A percentile compares a stretch with the other conserved stretches of the same genome.
Evolutionary conservation across 768 basidiomycete genomes (phyloP).

Genomic region (Lanmaoa pseudosensibilis): DNA sequence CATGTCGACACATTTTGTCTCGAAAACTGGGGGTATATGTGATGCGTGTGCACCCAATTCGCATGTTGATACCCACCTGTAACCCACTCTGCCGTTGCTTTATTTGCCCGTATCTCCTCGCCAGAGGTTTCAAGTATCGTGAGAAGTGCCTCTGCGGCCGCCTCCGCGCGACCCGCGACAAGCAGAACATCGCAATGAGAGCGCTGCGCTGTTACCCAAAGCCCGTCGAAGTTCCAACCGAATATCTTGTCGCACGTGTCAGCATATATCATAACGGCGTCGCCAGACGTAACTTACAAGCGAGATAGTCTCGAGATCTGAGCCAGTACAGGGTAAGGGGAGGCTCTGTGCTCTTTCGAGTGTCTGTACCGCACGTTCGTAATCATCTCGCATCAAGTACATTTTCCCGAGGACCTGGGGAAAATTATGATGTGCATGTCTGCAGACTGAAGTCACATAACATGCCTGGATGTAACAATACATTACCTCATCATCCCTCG

Average conservation of each 20-base stretch:
- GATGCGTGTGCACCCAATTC: background rate
- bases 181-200: background rate
- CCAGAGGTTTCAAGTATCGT: background rate
- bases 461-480: too few relatives aligned
- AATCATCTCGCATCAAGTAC: background rate
- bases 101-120: background rate
- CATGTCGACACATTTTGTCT: background rate
- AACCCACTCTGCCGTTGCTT: too few relatives aligned
- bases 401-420: slow-evolving; percentile 6
- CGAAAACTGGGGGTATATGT: background rate
- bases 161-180: background rate
- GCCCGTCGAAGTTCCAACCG: slow-evolving; percentile 5
- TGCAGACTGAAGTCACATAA: too few relatives aligned
- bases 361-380: background rate
- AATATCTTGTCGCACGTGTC: slow-evolving; percentile 1
- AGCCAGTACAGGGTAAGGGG: background rate
- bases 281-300: background rate
- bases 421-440: background rate
- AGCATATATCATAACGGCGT: background rate
- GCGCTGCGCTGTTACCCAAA: background rate
- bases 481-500: too few relatives aligned
- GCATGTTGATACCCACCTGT: background rate
- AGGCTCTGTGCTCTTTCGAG: background rate
- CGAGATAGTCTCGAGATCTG: background rate
- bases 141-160: background rate